phyloP scores from a whole-genome alignment of 441 rosid genomes.

The Codiaeum variegatum region DNA sequence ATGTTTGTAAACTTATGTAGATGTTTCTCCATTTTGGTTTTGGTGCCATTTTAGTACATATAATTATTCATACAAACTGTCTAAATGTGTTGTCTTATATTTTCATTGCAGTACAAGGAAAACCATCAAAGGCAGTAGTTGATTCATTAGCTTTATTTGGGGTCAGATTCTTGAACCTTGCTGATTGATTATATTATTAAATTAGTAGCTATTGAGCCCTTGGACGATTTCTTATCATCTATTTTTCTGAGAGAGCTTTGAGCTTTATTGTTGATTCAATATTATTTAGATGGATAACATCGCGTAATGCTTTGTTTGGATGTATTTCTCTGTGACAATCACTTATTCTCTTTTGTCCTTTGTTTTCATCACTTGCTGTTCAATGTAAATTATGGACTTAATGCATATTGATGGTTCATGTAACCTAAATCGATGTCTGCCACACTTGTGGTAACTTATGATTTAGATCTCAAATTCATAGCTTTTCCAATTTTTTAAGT shows the following conservation, averaged over 20 bases:
- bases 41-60: neutral
- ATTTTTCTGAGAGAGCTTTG: neutral
- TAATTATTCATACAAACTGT: neutral
- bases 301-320: neutral
- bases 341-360: neutral
- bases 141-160: conserved; percentile 77
- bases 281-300: neutral
- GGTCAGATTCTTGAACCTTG: conserved; percentile 43
- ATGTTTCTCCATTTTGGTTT: neutral
- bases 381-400: neutral
- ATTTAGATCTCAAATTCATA: neutral
- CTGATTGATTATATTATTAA: neutral
- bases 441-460: neutral
- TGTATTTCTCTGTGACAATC: neutral
- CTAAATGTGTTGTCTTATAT: conserved; percentile 8
- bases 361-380: neutral
- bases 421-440: neutral
- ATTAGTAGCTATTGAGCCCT: neutral
- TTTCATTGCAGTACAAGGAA: conserved; percentile 58
- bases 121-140: conserved; percentile 61
- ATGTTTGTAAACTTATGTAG: neutral
- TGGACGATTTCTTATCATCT: neutral
- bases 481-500: neutral
- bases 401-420: neutral
- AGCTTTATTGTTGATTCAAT: neutral